Base-by-base conservation (phyloP, 345 rosid genomes). In the Camelina laxa region DNA sequence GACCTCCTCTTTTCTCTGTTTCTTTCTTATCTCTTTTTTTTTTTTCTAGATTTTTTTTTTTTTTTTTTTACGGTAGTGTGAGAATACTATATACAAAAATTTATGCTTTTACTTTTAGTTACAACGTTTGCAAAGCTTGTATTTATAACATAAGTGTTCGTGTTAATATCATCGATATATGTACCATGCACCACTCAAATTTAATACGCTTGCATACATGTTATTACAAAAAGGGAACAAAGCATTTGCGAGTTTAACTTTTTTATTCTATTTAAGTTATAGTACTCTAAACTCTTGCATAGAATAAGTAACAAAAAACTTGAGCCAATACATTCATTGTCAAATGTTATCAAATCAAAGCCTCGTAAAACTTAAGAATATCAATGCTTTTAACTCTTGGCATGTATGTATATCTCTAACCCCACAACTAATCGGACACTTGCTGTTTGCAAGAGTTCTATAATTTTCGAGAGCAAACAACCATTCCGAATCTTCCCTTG, bases 1-100 rank as follows among this genome's bases (percentile, higher is more conserved):
- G 80, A 77, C 72, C 72, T 6, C 36, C 36, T 33, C 36, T 27
- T 27, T 27, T 33, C 36, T 33, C 36, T 33, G 9, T 7, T 8
- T 27, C 30, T 27, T 4, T 27, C 30, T n/a, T n/a, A n/a, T 27
- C 36, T 15, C 41, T 35, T 0, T 2, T 4, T 44, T 8, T 21
- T 8, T 55, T 45, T 20, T 6, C 53, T 50, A 14, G 1, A 0
- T 42, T 3, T 42, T 42, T 13, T 38, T 4, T 13, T 13, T 4
- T 4, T 41, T 3, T 39, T 41, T 41, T 41, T 41, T 41, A 41
- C 13, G 45, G 45, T 41, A 27, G 30, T 0, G 39, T 35, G 39
- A 35, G 11, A 35, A 0, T 41, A 41, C 15, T 11, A 12, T 39
- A 41, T 41, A 6, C 15, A 41, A 41, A 41, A 41, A 41, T 12